A percentile compares a stretch with the other conserved stretches of the same genome.
Conservation (phyloP, 106 monocot genomes). For the Amphibolis antarctica region DNA sequence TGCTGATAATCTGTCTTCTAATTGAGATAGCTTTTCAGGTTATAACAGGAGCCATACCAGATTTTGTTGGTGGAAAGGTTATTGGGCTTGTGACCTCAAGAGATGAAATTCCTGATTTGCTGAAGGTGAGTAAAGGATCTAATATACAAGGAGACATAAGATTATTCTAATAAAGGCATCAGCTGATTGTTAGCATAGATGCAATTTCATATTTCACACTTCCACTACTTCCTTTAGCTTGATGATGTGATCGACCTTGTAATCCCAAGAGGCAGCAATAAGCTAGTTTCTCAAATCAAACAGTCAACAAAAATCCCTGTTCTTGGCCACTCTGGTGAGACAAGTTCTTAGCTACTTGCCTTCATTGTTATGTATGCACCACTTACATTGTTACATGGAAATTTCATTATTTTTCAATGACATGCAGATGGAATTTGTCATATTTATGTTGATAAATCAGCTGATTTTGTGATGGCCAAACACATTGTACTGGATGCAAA, state of each 20-base stretch:
- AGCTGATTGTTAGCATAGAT: not conserved
- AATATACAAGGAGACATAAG: not conserved
- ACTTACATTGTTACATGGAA: not conserved
- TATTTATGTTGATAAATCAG: constrained; percentile 87
- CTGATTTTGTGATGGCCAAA: constrained; percentile 77
- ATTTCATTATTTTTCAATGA: not conserved
- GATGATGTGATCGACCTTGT: constrained; percentile 99
- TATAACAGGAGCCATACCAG: constrained; percentile 64
- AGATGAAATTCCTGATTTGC: constrained; percentile 85
- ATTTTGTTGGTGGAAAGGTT: constrained; percentile 47
- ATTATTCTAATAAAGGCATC: not conserved
- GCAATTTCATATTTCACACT: too few species aligned
- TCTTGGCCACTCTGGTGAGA: constrained; percentile 86
- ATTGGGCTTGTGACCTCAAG: constrained; percentile 85
- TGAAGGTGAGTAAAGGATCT: constrained; percentile 54
- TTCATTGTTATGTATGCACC: not conserved
- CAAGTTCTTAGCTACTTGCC: not conserved
- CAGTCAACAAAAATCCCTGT: constrained; percentile 88
- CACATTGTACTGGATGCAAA: constrained; percentile 80
- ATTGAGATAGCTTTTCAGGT: constrained; percentile 26
- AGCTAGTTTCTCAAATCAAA: constrained; percentile 81
- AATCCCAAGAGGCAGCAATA: constrained; percentile 90
- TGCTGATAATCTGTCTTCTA: not conserved
- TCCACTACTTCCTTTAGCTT: constrained; percentile 31
- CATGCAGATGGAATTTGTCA: constrained; percentile 85